phyloP scores from a whole-genome alignment of 257 asterid genomes.

The Striga asiatica region DNA sequence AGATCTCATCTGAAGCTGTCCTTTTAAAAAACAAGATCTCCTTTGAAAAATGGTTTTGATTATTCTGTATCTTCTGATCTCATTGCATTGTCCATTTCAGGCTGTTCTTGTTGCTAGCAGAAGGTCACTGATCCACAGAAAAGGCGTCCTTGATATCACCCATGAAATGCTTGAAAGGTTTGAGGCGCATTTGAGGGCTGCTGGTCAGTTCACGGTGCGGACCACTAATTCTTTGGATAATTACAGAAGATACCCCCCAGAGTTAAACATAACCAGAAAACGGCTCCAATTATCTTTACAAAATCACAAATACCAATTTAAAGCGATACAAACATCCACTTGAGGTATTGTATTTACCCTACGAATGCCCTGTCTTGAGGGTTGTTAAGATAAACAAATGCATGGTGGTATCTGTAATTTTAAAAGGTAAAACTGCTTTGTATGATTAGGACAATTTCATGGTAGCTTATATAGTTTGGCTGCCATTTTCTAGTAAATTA shows the following conservation, averaged over 20 bases:
- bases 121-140: slow-evolving; percentile 52
- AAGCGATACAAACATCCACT: no score
- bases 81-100: slow-evolving; percentile 26
- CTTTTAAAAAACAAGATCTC: no score
- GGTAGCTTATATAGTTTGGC: background rate
- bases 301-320: background rate
- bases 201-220: slow-evolving; percentile 67
- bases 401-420: no score
- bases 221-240: background rate
- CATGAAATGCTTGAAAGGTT: slow-evolving; percentile 86
- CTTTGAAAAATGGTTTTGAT: background rate
- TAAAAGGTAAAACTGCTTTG: no score
- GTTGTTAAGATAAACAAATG: no score
- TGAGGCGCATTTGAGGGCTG: slow-evolving; percentile 75
- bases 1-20: no score
- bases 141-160: slow-evolving; percentile 55
- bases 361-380: no score
- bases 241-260: background rate
- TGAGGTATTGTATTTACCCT: no score
- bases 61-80: background rate
- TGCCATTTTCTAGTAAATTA: no score
- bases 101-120: slow-evolving; percentile 75
- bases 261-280: background rate
- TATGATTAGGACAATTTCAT: no score
- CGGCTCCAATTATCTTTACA: background rate